phyloP scores from a whole-genome alignment of 2,329 filamentous ascomycete species.

The Raffaelea arxii region DNA sequence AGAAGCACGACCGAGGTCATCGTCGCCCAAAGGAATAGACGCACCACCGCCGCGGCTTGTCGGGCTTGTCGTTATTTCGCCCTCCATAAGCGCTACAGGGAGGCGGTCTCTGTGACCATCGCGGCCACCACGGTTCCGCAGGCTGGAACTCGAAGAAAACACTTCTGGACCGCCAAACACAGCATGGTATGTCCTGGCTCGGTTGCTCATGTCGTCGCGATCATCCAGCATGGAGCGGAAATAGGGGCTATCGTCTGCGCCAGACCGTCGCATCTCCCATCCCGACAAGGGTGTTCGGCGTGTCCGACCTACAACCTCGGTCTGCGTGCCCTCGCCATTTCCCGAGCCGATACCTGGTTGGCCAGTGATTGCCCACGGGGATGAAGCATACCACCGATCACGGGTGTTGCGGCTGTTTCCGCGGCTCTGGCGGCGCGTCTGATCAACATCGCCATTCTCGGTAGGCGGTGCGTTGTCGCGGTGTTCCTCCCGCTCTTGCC shows the following conservation, averaged over 20 bases:
- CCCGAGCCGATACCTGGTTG: too few species aligned
- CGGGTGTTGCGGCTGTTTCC: neutral
- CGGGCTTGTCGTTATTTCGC: too few species aligned
- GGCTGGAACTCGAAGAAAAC: neutral
- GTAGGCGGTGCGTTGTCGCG: neutral
- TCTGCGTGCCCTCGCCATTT: too few species aligned
- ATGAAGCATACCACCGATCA: too few species aligned
- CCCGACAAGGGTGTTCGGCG: too few species aligned
- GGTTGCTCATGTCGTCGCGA: neutral
- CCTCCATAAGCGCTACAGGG: too few species aligned
- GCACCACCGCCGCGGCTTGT: too few species aligned
- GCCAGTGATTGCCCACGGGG: too few species aligned
- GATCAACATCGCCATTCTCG: neutral
- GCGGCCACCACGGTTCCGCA: neutral
- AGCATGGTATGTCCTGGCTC: neutral
- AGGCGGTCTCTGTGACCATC: neutral
- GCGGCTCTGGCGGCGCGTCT: neutral
- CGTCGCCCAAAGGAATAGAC: too few species aligned
- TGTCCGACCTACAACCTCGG: too few species aligned
- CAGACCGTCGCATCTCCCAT: too few species aligned
- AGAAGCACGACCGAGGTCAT: too few species aligned
- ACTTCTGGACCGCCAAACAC: neutral
- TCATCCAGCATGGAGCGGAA: neutral
- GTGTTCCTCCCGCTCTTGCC: neutral
- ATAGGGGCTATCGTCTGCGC: neutral